Conservation (phyloP, 768 basidiomycete genomes). For the Trametopsis cervina region DNA sequence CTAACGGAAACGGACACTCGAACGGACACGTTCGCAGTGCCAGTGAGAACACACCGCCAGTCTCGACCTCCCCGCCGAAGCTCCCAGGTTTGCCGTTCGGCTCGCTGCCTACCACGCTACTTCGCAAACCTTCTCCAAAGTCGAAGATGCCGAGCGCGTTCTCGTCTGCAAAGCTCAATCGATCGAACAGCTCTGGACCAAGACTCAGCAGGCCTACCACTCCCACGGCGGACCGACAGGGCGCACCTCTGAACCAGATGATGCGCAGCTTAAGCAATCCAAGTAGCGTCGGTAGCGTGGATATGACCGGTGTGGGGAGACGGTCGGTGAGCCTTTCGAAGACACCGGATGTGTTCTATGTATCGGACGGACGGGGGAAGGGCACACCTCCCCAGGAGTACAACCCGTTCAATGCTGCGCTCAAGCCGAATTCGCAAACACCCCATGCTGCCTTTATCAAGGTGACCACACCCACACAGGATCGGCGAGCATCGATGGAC, state of each 20-base stretch:
- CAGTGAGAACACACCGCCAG: conserved; percentile 8
- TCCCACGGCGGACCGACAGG: conserved; percentile 29
- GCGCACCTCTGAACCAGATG: conserved; percentile 4
- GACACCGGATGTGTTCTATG: conserved; percentile 19
- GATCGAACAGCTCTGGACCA: neutral
- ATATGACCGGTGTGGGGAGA: conserved; percentile 65
- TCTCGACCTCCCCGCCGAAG: conserved; percentile 17
- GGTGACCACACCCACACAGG: neutral
- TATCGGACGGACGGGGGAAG: conserved; percentile 10
- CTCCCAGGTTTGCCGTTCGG: conserved; percentile 18
- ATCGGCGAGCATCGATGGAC: conserved; percentile 3
- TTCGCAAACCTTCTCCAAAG: conserved; percentile 59
- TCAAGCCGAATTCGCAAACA: neutral
- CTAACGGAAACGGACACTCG: neutral
- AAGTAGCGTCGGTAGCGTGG: conserved; percentile 50
- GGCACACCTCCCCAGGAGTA: neutral
- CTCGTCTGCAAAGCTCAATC: conserved; percentile 1
- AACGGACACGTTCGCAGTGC: conserved; percentile 4
- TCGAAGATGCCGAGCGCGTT: conserved; percentile 58
- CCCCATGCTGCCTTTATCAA: neutral
- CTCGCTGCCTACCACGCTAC: conserved; percentile 27
- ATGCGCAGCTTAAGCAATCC: conserved; percentile 24
- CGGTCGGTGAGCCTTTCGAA: conserved; percentile 15
- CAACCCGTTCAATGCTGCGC: neutral
- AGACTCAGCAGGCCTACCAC: conserved; percentile 15